These are phyloP conservation scores for Priceomyces fermenticarens DNA, from an alignment of 805 yeast species.

Conservation along the genomic window DNA sequence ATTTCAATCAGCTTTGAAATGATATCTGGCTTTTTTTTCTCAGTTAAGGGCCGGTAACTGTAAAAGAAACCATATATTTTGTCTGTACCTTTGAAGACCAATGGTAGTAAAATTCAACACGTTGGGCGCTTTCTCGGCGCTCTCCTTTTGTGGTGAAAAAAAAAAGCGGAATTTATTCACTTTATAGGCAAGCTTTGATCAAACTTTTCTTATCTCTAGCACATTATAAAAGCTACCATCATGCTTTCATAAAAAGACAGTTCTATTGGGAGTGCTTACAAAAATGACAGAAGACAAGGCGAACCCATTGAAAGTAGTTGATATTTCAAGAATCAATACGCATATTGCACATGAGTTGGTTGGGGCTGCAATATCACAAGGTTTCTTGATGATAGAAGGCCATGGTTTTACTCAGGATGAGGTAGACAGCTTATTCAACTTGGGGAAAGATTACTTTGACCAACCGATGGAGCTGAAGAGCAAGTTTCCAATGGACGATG, in stretches of 20 bases:
- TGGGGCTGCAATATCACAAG: constrained; percentile 60
- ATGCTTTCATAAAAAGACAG: neutral
- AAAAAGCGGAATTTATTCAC: too few relatives aligned
- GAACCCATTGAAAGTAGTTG: constrained; percentile 56
- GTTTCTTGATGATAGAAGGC: constrained; percentile 66
- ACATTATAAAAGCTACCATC: too few relatives aligned
- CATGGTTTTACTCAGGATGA: constrained; percentile 58
- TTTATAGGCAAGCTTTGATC: too few relatives aligned
- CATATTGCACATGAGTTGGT: constrained; percentile 50
- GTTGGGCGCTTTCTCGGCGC: too few relatives aligned
- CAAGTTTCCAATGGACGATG: constrained; percentile 46
- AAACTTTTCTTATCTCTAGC: too few relatives aligned
- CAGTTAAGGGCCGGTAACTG: too few relatives aligned
- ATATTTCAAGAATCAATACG: constrained; percentile 45
- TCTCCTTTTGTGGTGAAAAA: too few relatives aligned
- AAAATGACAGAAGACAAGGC: neutral
- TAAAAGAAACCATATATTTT: too few relatives aligned
- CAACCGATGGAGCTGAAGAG: constrained; percentile 51
- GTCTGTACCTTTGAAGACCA: too few relatives aligned
- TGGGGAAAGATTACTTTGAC: constrained; percentile 51
- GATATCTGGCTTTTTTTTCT: too few relatives aligned
- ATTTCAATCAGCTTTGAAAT: too few relatives aligned
- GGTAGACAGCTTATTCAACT: constrained; percentile 46
- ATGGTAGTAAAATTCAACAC: too few relatives aligned
- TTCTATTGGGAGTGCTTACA: neutral